phyloP scores from a whole-genome alignment of 2,329 filamentous ascomycete genomes.

The Rutstroemia sp. region DNA sequence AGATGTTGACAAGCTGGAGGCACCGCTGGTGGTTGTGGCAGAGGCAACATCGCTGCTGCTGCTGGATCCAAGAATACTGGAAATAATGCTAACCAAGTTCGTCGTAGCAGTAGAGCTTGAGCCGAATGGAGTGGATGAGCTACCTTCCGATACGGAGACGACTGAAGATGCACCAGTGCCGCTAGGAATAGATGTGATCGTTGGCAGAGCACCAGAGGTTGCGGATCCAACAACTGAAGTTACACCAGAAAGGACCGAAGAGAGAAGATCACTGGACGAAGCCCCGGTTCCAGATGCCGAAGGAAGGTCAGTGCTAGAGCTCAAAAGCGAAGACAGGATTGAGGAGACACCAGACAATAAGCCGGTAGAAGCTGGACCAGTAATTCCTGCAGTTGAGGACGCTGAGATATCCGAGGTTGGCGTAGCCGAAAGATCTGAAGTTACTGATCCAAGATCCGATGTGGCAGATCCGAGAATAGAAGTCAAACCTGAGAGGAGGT shows the following conservation, averaged over 20 bases:
- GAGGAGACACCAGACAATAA: neutral
- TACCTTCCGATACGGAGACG: neutral
- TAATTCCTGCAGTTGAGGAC: slow-evolving; percentile 4
- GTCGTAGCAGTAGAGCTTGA: neutral
- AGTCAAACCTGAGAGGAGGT: neutral
- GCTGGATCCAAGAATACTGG: slow-evolving; percentile 10
- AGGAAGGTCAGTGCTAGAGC: neutral
- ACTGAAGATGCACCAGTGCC: neutral
- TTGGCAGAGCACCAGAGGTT: neutral
- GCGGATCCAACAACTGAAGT: slow-evolving; percentile 1
- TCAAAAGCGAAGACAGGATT: neutral
- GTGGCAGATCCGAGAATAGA: neutral
- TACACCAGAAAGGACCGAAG: neutral
- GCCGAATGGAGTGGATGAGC: neutral
- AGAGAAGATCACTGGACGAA: neutral
- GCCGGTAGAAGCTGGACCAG: neutral
- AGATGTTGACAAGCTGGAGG: neutral
- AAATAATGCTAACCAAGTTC: slow-evolving; percentile 10
- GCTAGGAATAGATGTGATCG: neutral
- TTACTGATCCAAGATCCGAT: neutral
- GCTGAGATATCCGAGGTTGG: slow-evolving; percentile 6
- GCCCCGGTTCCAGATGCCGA: neutral
- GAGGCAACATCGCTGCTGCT: neutral
- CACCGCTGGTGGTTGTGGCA: neutral
- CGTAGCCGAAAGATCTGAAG: slow-evolving; percentile 6